Evolutionary conservation across 495 filamentous ascomycete genomes (phyloP), one percentile per base, ranked within the genome.

Genomic region (Cryomyces antarcticus): DNA sequence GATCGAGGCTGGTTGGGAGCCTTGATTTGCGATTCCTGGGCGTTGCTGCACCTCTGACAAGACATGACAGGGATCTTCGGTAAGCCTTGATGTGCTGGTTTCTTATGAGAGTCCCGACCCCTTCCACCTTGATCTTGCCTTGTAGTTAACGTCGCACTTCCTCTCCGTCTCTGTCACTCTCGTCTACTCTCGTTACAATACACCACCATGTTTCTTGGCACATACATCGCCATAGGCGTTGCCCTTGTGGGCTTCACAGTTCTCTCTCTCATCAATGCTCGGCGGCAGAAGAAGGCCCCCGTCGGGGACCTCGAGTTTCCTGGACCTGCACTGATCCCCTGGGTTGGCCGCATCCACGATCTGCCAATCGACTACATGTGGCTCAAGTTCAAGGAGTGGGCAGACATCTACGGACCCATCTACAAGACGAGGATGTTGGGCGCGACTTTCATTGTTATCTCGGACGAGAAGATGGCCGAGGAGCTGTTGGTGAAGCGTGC

Each of bases 331-430:
- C 31, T 48, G 38, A 17, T 49, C 6, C 51, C 51, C 1, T 54
- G 39, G 42, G 34, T 54, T 12, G 51, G 51, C 6, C 49, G 49
- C 28, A 43, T 36, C 12, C 33, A 36, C 12, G 33, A 36, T 36
- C 12, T 36, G 12, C 33, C 33, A 36, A 36, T 36, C 12, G 33
- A 36, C 9, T 36, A 36, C 33, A 36, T 36, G 33, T 36, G 33
- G 33, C 33, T 36, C 40, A 70, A 71, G 53, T 71, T 71, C 58
- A 67, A 69, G 48, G 65, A 72, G 48, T 72, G 69, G 69, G 64
- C 68, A 1, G 60, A 70, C 41, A 59, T 59, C n/a, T 54, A 67
- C 34, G 71, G 71, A 4, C 69, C 70, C 1, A 69, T 73, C 45
- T 75, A 69, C 52, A 59, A 64, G 44, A 71, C 67, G 5, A 59